Conservation (phyloP, 225 moss, liverwort and hornwort species). For the Polytrichum commune region DNA sequence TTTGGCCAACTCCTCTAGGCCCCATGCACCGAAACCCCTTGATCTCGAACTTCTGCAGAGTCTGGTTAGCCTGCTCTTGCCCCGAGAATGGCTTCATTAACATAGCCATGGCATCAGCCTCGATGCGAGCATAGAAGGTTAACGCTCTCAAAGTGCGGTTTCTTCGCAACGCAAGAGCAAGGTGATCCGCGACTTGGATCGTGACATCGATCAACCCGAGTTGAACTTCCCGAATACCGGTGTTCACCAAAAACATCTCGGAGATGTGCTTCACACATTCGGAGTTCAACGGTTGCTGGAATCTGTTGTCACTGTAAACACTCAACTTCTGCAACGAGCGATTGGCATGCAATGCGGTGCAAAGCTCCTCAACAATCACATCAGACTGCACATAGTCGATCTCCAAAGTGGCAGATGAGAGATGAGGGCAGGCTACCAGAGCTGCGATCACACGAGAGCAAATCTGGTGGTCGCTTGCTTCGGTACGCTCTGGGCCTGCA, state of each 20-base stretch:
- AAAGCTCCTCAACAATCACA: conserved; percentile 53
- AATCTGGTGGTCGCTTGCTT: conserved; percentile 25
- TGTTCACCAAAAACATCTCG: conserved; percentile 58
- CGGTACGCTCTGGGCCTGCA: conserved; percentile 24
- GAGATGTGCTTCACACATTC: conserved; percentile 65
- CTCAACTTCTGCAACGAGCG: conserved; percentile 44
- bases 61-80: conserved; percentile 40
- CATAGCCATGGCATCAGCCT: conserved; percentile 43
- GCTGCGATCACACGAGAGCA: conserved; percentile 47
- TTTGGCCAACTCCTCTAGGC: conserved; percentile 42
- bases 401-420: conserved; percentile 53
- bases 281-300: conserved; percentile 53
- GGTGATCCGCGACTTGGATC: conserved; percentile 47
- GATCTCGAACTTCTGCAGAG: conserved; percentile 44
- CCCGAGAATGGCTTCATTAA: conserved; percentile 57
- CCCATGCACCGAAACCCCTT: conserved; percentile 53
- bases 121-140: conserved; percentile 52
- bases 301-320: conserved; percentile 61
- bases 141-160: conserved; percentile 40
- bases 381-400: conserved; percentile 66
- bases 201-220: conserved; percentile 49
- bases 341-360: conserved; percentile 49
- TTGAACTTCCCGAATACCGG: conserved; percentile 47
- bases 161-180: conserved; percentile 47
- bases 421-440: conserved; percentile 30